These are phyloP conservation scores for Dactylellina leptospora DNA, from an alignment of 2,329 filamentous ascomycete genomes.

Conservation along the genomic window DNA sequence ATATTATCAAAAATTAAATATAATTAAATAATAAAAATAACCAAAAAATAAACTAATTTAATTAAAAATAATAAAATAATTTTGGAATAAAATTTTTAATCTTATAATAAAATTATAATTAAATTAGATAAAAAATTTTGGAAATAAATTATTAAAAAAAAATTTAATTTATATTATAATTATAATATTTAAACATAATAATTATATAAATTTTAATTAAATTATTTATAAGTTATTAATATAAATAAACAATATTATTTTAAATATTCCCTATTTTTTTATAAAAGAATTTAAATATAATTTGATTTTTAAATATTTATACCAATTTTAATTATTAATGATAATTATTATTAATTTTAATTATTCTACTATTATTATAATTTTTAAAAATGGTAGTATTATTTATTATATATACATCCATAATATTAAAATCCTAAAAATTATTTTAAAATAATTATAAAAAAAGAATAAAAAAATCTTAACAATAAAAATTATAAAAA, in stretches of 20 bases:
- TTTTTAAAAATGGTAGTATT: too few species aligned
- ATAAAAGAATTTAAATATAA: too few species aligned
- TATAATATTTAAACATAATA: not conserved
- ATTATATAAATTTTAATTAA: not conserved
- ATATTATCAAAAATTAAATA: slow-evolving; percentile 24
- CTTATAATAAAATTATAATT: slow-evolving; percentile 18
- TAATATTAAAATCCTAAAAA: too few species aligned
- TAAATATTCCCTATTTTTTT: not conserved
- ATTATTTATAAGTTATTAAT: too few species aligned
- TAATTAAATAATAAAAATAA: slow-evolving; percentile 6
- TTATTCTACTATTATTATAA: too few species aligned
- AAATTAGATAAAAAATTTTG: not conserved
- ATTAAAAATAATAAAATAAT: not conserved
- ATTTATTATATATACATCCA: too few species aligned
- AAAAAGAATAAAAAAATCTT: too few species aligned
- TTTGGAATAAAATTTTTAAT: not conserved
- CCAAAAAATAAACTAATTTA: slow-evolving; percentile 7
- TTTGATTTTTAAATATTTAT: too few species aligned
- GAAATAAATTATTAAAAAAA: slow-evolving; percentile 29
- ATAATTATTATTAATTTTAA: too few species aligned
- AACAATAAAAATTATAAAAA: too few species aligned
- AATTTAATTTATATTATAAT: not conserved
- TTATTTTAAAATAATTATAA: too few species aligned
- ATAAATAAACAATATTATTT: not conserved
- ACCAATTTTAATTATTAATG: too few species aligned